Conservation (phyloP, 139 green algal genomes). For the Volvox africanus region DNA sequence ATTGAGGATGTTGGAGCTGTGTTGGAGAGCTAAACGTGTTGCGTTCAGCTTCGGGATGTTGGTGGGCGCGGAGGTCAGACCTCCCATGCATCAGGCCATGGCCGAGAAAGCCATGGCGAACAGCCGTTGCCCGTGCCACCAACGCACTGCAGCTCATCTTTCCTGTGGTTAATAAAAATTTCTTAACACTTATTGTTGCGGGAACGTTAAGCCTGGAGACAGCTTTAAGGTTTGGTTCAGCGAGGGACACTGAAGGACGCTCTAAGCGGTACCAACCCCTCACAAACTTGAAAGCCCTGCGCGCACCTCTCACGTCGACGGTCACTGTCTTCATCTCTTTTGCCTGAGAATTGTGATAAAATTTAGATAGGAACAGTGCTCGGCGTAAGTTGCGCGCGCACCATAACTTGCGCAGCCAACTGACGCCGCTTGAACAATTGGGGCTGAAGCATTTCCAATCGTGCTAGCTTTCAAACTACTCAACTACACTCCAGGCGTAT, state of each 20-base stretch:
- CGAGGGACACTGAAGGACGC: too few species aligned
- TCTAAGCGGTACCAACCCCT: too few species aligned
- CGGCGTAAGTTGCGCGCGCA: not conserved
- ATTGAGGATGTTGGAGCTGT: not conserved
- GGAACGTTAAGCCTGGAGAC: too few species aligned
- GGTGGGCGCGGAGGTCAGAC: not conserved
- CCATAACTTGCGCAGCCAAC: not conserved
- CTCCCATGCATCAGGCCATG: not conserved
- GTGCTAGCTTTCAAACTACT: too few species aligned
- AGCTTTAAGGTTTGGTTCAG: too few species aligned
- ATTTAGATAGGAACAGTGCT: not conserved
- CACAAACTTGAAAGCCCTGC: too few species aligned
- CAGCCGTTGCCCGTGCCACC: not conserved
- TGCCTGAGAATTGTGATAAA: not conserved
- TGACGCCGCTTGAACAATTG: not conserved
- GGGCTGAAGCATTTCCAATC: too few species aligned
- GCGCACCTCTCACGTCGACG: too few species aligned
- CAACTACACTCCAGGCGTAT: too few species aligned
- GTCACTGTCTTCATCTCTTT: not conserved
- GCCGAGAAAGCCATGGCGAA: conserved; percentile 8
- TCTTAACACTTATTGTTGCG: too few species aligned
- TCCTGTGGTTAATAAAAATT: not conserved
- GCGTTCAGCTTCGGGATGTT: not conserved
- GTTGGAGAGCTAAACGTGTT: not conserved
- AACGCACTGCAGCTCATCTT: not conserved